Percentiles rank a stretch among this genome's conserved stretches.
Conservation (phyloP, 1,284 basidiomycete genomes). For the Moesziomyces globuligerus region DNA sequence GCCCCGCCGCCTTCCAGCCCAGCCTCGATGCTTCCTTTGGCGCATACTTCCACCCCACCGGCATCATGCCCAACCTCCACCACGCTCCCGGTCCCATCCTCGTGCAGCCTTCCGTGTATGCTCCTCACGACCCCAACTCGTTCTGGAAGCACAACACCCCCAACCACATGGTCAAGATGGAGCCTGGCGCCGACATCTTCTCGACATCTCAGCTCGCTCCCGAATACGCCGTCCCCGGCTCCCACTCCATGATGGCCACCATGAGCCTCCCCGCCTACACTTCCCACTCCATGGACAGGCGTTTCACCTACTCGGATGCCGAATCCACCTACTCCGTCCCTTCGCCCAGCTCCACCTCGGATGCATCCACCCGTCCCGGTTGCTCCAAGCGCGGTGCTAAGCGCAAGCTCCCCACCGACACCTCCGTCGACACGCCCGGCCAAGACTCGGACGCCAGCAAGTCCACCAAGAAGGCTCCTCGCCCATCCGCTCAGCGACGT, state of each 20-base stretch:
- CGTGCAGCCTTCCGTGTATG: constrained; percentile 27
- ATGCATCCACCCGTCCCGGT: constrained; percentile 17
- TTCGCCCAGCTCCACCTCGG: constrained; percentile 34
- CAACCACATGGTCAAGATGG: constrained; percentile 30
- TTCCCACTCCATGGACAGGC: constrained; percentile 21
- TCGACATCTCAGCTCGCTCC: constrained; percentile 6
- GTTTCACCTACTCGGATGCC: constrained; percentile 34
- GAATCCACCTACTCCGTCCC: constrained; percentile 28
- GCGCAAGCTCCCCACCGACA: constrained; percentile 24
- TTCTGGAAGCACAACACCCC: constrained; percentile 28
- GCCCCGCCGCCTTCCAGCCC: constrained; percentile 20
- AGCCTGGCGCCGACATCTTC: constrained; percentile 24
- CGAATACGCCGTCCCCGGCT: constrained; percentile 16
- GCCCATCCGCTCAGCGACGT: constrained; percentile 35
- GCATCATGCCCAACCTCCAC: not conserved
- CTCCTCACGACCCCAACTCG: constrained; percentile 17
- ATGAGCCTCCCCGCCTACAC: constrained; percentile 41
- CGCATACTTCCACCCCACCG: constrained; percentile 12
- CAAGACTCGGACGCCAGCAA: constrained; percentile 11
- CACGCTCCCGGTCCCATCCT: constrained; percentile 9
- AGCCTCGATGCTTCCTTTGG: constrained; percentile 12
- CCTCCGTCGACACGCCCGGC: constrained; percentile 13
- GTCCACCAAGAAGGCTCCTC: constrained; percentile 17
- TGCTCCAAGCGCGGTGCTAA: constrained; percentile 32
- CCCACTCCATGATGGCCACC: constrained; percentile 32